Evolutionary conservation across 1,284 basidiomycete species (phyloP), one percentile per base, ranked within the genome.

Genomic region (Malassezia furfur): DNA sequence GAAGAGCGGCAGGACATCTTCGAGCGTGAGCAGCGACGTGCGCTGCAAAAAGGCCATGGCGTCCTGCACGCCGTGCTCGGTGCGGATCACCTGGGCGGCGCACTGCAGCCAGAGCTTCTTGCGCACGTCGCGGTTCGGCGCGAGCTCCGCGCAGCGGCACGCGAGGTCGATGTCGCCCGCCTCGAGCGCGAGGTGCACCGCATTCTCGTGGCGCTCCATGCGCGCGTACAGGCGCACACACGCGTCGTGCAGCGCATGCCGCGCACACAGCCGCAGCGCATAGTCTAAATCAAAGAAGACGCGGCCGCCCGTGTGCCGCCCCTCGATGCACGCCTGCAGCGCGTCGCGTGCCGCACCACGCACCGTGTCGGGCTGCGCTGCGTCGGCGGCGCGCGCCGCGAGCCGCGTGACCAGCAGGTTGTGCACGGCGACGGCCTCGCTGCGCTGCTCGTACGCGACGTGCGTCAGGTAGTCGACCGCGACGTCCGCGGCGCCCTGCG

Each of bases 1-100:
- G 83, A 99, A 98, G 83, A 96, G 98, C 2, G 94, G 94, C 22
- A 99, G 78, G 51, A 98, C 93, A 72, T 99, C 94, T 75, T 99
- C 94, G 63, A 99, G 93, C 77, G 96, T 93, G 70, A 99, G 83
- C 28, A 96, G 78, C 67, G 91, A 86, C 0, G 93, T 94, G 57
- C 88, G 86, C 68, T 94, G 88, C 61, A 98, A 79, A 78, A 98
- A 96, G 34, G 82, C 83, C 88, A 98, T 96, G 15, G 93, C 94
- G 49, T 88, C 84, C 78, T 96, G 94, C 77, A 98, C 93, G 68
- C 96, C 93, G 67, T 91, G 86, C 78, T 93, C 89, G 73, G 94
- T 88, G 70, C 94, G 88, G 7, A 99, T 91, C 34, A 98, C 91
- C 77, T 94, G 91, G 67, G 86, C 85, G 12, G 94, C 94, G 62